Percentiles rank a stretch among this genome's conserved stretches.
Conservation (phyloP, 768 basidiomycete species). For the Lentinula sp. region DNA sequence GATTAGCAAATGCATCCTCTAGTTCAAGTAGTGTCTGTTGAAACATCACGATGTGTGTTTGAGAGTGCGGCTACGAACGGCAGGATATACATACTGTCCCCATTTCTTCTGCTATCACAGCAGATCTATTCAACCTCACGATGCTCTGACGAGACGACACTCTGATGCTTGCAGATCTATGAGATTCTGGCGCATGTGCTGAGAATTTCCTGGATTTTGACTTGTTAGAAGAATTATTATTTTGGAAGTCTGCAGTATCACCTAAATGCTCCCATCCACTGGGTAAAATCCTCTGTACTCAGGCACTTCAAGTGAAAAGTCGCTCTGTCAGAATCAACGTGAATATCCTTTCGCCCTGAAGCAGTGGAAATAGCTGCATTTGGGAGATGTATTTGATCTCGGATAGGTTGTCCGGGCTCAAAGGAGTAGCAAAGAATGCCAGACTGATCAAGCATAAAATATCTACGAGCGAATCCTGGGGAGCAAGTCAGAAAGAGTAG, state of each 20-base stretch:
- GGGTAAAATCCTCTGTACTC: slow-evolving; percentile 61
- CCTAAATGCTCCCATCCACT: slow-evolving; percentile 76
- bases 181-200: slow-evolving; percentile 39
- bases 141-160: slow-evolving; percentile 36
- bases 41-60: not conserved
- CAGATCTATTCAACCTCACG: slow-evolving; percentile 41
- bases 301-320: slow-evolving; percentile 83
- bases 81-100: slow-evolving; percentile 38
- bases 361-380: slow-evolving; percentile 76
- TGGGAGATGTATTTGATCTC: slow-evolving; percentile 62
- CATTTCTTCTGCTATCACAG: slow-evolving; percentile 60
- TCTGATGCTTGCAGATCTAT: slow-evolving; percentile 34
- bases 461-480: slow-evolving; percentile 78
- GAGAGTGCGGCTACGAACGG: not conserved
- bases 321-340: slow-evolving; percentile 68
- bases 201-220: slow-evolving; percentile 51
- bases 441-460: slow-evolving; percentile 64
- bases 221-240: not conserved
- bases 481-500: not conserved
- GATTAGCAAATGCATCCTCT: slow-evolving; percentile 43
- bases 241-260: slow-evolving; percentile 19
- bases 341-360: slow-evolving; percentile 71
- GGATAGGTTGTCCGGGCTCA: slow-evolving; percentile 61
- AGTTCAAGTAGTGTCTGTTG: slow-evolving; percentile 53
- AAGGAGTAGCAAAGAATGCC: slow-evolving; percentile 74